These are phyloP conservation scores for Monosporozyma solicola DNA, from an alignment of 805 yeast species.

Conservation along the genomic window DNA sequence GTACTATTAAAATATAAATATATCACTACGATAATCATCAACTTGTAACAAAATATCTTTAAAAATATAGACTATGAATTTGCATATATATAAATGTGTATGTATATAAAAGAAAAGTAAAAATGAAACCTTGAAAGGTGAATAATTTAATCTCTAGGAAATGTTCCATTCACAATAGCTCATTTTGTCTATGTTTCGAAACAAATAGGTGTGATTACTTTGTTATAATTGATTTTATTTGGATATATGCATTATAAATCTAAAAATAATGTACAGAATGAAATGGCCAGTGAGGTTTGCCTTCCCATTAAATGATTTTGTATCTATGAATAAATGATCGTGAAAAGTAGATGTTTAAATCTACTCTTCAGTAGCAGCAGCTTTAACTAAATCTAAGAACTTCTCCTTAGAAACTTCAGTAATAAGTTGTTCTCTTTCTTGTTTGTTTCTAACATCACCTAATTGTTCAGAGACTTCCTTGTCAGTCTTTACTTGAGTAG, in stretches of 20 bases:
- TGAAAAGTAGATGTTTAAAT: not conserved
- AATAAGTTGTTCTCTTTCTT: conserved; percentile 45
- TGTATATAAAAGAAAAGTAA: not conserved
- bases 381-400: conserved; percentile 78
- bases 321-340: not conserved
- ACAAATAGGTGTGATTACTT: not conserved
- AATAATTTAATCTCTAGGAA: not conserved
- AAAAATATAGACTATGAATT: not conserved
- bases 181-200: not conserved
- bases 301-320: not conserved
- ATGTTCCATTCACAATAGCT: not conserved
- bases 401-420: conserved; percentile 82
- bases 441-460: conserved; percentile 34
- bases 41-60: not conserved
- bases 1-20: not conserved
- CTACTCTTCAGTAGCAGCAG: conserved; percentile 40
- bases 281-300: not conserved
- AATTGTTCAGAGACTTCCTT: conserved; percentile 42
- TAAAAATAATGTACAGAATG: not conserved
- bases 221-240: not conserved
- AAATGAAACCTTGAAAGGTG: no score
- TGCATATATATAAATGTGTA: not conserved
- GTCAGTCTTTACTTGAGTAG: conserved; percentile 60
- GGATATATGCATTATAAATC: conserved; percentile 1
- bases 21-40: not conserved